Conservation (phyloP, 1,284 basidiomycete species). For the Cutaneotrichosporon sp. region DNA sequence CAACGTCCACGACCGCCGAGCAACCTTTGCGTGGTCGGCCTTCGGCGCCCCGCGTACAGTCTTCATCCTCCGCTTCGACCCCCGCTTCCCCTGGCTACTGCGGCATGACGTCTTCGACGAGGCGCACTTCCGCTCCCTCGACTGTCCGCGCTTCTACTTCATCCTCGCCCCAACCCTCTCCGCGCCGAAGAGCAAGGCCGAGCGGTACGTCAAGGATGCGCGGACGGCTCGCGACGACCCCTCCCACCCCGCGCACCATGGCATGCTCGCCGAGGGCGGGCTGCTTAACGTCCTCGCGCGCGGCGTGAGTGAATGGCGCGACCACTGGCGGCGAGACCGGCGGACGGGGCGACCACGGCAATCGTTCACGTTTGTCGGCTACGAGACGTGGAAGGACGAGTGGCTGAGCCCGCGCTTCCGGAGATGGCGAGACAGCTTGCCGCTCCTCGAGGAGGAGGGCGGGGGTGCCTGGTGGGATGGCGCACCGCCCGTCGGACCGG, state of each 20-base stretch:
- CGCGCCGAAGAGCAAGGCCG: neutral
- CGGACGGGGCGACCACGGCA: neutral
- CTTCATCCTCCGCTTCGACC: neutral
- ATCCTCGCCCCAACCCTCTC: neutral
- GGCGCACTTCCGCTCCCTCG: neutral
- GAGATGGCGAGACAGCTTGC: neutral
- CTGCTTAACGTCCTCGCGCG: neutral
- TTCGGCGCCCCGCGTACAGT: neutral
- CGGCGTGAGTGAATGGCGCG: neutral
- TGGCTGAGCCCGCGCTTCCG: neutral
- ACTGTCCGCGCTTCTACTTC: neutral
- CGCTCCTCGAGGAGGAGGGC: neutral
- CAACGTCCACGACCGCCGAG: neutral
- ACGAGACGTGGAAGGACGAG: neutral
- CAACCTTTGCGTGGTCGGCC: neutral
- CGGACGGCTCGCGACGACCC: neutral
- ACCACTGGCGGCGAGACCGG: neutral
- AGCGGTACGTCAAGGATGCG: neutral
- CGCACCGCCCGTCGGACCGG: too few species aligned
- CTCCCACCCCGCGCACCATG: neutral
- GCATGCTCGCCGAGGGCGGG: neutral
- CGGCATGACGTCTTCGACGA: slow-evolving; percentile 3
- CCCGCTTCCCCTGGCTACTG: neutral
- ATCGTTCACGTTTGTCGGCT: neutral
- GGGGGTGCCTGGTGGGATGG: neutral